Percentiles rank a stretch among this genome's conserved stretches.
Conservation (phyloP, 108 stramenopile species). For the Cyclotella cryptica region DNA sequence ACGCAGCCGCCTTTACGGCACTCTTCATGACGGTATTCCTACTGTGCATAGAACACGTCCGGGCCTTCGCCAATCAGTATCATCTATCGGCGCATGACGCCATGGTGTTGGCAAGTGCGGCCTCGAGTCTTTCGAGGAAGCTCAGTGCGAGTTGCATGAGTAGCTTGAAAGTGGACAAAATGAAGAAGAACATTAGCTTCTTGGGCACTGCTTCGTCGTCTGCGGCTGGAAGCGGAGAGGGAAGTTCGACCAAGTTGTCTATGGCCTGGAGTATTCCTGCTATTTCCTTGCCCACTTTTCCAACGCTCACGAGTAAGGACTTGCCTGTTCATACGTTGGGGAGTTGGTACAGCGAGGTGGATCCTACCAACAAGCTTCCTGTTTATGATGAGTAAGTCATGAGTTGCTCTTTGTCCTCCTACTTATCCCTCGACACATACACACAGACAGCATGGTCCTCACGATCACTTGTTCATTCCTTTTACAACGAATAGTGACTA, state of each 20-base stretch:
- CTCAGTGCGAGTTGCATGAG: conserved; percentile 23
- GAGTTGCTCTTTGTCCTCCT: background rate
- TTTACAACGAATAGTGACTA: conserved; percentile 44
- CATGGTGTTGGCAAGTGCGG: conserved; percentile 49
- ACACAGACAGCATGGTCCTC: background rate
- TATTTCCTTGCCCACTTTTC: conserved; percentile 35
- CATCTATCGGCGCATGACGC: conserved; percentile 49
- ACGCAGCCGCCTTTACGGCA: conserved; percentile 46
- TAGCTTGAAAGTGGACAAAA: background rate
- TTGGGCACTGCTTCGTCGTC: background rate
- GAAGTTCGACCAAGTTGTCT: conserved; percentile 35
- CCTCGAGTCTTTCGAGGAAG: conserved; percentile 37
- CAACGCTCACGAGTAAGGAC: conserved; percentile 47
- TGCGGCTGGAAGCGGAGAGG: background rate
- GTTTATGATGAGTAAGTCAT: conserved; percentile 59
- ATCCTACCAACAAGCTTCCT: conserved; percentile 53
- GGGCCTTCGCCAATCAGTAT: conserved; percentile 51
- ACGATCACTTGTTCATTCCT: background rate
- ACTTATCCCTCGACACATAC: background rate
- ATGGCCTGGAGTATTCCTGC: conserved; percentile 51
- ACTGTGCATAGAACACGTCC: conserved; percentile 48
- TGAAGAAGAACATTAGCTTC: conserved; percentile 26
- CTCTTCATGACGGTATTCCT: conserved; percentile 52
- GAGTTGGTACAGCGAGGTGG: conserved; percentile 53
- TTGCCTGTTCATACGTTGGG: conserved; percentile 46